These are phyloP conservation scores for Penicillium pulvis DNA, from an alignment of 495 filamentous ascomycete genomes.

Conservation along the genomic window DNA sequence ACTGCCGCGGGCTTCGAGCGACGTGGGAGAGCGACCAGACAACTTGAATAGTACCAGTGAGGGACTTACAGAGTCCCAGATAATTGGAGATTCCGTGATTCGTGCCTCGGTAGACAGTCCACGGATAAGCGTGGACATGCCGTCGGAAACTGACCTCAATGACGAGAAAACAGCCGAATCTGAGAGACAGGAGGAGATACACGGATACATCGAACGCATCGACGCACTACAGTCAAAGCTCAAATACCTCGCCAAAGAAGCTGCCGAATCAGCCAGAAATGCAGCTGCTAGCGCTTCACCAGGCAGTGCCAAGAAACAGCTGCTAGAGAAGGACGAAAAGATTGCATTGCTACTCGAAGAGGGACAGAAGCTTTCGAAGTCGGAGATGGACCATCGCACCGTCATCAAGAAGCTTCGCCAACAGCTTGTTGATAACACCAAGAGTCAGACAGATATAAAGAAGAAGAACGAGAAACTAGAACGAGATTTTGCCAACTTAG, in stretches of 20 bases:
- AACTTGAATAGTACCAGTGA: conserved; percentile 10
- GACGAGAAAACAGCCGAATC: conserved; percentile 62
- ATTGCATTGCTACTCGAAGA: conserved; percentile 90
- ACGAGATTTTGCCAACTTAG: conserved; percentile 57
- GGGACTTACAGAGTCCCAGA: conserved; percentile 16
- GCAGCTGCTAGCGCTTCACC: conserved; percentile 60
- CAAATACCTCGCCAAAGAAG: conserved; percentile 79
- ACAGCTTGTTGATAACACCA: conserved; percentile 58
- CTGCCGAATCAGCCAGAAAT: conserved; percentile 68
- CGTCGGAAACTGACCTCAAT: conserved; percentile 22
- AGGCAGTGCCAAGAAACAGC: conserved; percentile 70
- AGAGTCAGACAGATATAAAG: conserved; percentile 44
- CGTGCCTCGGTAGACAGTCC: conserved; percentile 19
- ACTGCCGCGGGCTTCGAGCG: conserved; percentile 15
- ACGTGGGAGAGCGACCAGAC: conserved; percentile 16
- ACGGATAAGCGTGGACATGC: conserved; percentile 17
- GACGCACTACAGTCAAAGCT: conserved; percentile 91
- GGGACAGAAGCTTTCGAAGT: conserved; percentile 83
- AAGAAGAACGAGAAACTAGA: conserved; percentile 68
- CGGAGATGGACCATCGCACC: conserved; percentile 78
- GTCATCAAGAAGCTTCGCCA: conserved; percentile 86
- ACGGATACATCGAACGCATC: conserved; percentile 83
- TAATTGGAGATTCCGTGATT: not conserved
- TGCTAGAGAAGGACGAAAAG: conserved; percentile 87
- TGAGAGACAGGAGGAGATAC: conserved; percentile 76